Evolutionary conservation across 805 yeast genomes (phyloP), one percentile per base, ranked within the genome.

Genomic region (Isabelozyma heimii): DNA sequence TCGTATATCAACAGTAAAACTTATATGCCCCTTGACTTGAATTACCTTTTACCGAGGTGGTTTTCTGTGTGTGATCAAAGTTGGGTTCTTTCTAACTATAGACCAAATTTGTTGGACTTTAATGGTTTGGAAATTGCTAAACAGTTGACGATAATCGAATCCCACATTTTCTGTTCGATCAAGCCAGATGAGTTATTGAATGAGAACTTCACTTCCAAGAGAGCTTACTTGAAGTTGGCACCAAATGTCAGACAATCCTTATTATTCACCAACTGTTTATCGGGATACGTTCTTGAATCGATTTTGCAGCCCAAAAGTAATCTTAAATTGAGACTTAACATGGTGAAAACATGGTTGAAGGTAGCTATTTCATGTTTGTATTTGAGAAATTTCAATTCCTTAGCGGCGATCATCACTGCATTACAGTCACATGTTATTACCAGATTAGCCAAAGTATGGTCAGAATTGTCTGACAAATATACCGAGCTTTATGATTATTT

Each of bases 341-440:
- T 83, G 47, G 62, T 87, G 35, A 83, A 83, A 55, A 76, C 81
- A 12, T 88, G 96, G 95, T 67, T 88, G 49, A 85, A 85, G 58
- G 76, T 87, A 33, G 88, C 90, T 0, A 73, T 85, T 46, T 84
- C 91, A 1, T 84, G 91, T 55, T 73, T 85, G 40, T 85, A 87
- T 57, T 73, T 87, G 62, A 73, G 91, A 51, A 88, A 88, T 61
- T 87, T 83, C 70, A 88, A 88, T 60, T 84, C 94, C 0, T 70
- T 88, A 52, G 91, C 92, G 1, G 85, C 92, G 1, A 85, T 88
- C 42, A 81, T 88, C 70, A 86, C 91, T 0, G 77, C 91, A 1
- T 70, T 88, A 52, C 95, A 88, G 61, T 84, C 86, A 45, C 88
- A 85, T 61, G 75, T 85, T 40, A 69, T 88, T 40, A 82, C 89